phyloP scores from a whole-genome alignment of 116 monocot genomes.

The Dioscorea cayenensis region DNA sequence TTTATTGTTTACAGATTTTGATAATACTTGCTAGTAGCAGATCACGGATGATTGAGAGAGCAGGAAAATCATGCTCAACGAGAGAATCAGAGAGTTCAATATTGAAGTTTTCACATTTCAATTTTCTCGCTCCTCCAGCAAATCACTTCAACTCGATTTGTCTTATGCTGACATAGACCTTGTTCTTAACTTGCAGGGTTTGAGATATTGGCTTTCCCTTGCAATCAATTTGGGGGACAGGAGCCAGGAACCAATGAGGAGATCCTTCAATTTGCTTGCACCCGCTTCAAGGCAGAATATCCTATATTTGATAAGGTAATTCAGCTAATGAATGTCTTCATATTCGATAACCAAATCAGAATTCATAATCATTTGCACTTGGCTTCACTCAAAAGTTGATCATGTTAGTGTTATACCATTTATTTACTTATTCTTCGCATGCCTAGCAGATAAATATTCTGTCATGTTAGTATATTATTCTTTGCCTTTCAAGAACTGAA shows the following conservation, averaged over 20 bases:
- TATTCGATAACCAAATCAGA: neutral
- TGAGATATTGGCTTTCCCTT: conserved; percentile 89
- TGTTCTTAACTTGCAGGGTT: conserved; percentile 25
- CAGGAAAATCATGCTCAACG: neutral
- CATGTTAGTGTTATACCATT: neutral
- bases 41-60: neutral
- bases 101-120: neutral
- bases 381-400: neutral
- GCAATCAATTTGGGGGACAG: conserved; percentile 85
- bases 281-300: conserved; percentile 88
- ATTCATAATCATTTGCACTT: neutral
- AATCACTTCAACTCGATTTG: neutral
- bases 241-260: conserved; percentile 85
- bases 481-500: too few relatives aligned
- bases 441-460: too few relatives aligned
- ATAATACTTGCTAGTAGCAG: neutral
- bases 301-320: conserved; percentile 83
- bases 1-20: neutral
- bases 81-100: neutral
- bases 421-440: too few relatives aligned
- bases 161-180: neutral
- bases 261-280: conserved; percentile 84
- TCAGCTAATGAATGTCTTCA: neutral
- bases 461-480: too few relatives aligned
- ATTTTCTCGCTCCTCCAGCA: neutral